Evolutionary conservation across 2,329 filamentous ascomycete species (phyloP).

Genomic region (Neocatenulostroma microsporum): DNA sequence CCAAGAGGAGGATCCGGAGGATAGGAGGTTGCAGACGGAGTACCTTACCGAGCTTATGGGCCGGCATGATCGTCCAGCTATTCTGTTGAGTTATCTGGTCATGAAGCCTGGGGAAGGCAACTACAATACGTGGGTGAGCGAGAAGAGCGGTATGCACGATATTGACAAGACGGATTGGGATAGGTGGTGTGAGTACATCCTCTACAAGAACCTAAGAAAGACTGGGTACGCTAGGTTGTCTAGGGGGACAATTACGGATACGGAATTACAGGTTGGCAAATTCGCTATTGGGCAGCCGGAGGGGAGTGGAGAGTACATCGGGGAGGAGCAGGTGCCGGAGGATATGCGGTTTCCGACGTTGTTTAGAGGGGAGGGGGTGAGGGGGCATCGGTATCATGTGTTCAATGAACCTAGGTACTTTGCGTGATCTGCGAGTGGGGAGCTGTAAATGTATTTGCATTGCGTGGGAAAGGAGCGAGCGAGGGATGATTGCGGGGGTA

Average conservation of each 20-base stretch:
- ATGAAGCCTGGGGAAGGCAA: slow-evolving; percentile 86
- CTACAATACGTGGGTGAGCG: slow-evolving; percentile 90
- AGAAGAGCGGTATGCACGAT: slow-evolving; percentile 84
- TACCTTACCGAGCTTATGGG: slow-evolving; percentile 89
- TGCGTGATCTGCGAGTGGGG: slow-evolving; percentile 12
- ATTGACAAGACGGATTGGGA: slow-evolving; percentile 93
- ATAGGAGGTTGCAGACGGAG: slow-evolving; percentile 74
- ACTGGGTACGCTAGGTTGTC: slow-evolving; percentile 86
- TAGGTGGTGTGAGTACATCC: slow-evolving; percentile 97
- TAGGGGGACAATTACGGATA: slow-evolving; percentile 88
- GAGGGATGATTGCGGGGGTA: too few species aligned
- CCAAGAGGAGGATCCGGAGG: slow-evolving; percentile 92
- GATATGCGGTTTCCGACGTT: slow-evolving; percentile 75
- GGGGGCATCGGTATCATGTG: slow-evolving; percentile 89
- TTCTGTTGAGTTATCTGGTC: slow-evolving; percentile 86
- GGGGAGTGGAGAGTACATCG: slow-evolving; percentile 55
- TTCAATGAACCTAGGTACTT: slow-evolving; percentile 81
- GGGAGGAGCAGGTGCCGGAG: slow-evolving; percentile 65
- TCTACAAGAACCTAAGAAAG: slow-evolving; percentile 81
- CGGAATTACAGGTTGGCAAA: slow-evolving; percentile 90
- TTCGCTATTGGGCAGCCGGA: slow-evolving; percentile 72
- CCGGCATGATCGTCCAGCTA: slow-evolving; percentile 65
- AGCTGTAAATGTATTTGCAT: not conserved
- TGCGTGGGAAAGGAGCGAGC: too few species aligned
- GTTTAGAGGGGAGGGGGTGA: slow-evolving; percentile 77